phyloP scores from a whole-genome alignment of 2,329 filamentous ascomycete species.

The Monilinia aucupariae region DNA sequence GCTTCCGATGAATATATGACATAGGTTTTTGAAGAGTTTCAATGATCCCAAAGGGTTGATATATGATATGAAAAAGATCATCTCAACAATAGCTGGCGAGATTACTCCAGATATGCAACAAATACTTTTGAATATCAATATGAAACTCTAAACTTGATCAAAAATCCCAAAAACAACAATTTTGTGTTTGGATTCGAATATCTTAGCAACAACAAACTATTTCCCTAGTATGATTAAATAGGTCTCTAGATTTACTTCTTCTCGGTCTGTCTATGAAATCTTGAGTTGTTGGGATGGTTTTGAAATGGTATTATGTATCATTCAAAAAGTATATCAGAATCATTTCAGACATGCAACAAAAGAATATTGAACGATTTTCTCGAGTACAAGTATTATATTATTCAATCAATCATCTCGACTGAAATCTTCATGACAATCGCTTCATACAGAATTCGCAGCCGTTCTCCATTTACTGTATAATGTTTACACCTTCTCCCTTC shows the following conservation, averaged over 20 bases:
- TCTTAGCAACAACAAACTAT: background rate
- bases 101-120: background rate
- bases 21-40: background rate
- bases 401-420: background rate
- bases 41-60: background rate
- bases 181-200: background rate
- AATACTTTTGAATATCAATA: background rate
- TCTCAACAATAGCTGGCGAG: background rate
- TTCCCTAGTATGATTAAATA: rapidly evolving
- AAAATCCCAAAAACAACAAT: background rate
- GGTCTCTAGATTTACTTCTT: background rate
- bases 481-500: background rate
- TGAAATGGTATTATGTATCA: background rate
- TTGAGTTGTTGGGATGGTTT: background rate
- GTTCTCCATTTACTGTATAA: too few species aligned
- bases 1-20: background rate
- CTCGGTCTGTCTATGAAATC: background rate
- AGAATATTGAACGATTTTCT: background rate
- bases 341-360: background rate
- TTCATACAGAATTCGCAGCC: background rate
- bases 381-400: too few species aligned
- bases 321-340: background rate
- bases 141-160: background rate
- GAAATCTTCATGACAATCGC: background rate
- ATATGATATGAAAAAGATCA: background rate